A percentile compares a stretch with the other conserved stretches of the same genome.
Conservation (phyloP, 345 rosid genomes). For the Salix arbutifolia region DNA sequence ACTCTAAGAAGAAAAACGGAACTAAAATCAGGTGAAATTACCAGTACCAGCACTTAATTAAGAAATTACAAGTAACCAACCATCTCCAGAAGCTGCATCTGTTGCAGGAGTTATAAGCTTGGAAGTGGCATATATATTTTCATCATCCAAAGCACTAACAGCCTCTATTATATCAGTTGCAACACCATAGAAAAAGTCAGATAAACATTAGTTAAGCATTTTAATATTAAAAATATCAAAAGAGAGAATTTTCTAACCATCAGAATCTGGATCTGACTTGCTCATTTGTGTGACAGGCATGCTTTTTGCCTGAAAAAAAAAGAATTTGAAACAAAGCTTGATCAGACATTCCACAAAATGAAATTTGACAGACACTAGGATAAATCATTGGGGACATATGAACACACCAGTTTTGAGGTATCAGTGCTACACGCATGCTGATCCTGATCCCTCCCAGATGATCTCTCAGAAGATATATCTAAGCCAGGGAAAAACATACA, state of each 20-base stretch:
- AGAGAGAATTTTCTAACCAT: slow-evolving; percentile 52
- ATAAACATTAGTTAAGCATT: slow-evolving; percentile 7
- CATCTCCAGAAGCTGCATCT: slow-evolving; percentile 42
- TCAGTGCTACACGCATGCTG: slow-evolving; percentile 23
- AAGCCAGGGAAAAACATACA: slow-evolving; percentile 6
- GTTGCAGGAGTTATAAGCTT: slow-evolving; percentile 32
- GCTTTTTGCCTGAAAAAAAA: slow-evolving; percentile 44
- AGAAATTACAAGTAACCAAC: slow-evolving; percentile 25
- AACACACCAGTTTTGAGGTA: slow-evolving; percentile 46
- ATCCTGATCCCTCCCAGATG: slow-evolving; percentile 35
- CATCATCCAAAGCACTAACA: slow-evolving; percentile 57
- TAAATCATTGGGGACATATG: neutral
- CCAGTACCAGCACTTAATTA: neutral
- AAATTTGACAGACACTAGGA: neutral
- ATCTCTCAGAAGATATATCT: slow-evolving; percentile 44
- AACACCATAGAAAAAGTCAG: slow-evolving; percentile 21
- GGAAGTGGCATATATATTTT: slow-evolving; percentile 41
- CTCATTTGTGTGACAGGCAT: slow-evolving; percentile 35
- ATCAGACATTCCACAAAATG: neutral
- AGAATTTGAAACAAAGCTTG: slow-evolving; percentile 16
- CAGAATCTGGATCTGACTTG: slow-evolving; percentile 63
- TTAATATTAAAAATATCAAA: slow-evolving; percentile 14
- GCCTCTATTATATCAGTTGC: slow-evolving; percentile 44
- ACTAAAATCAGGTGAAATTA: neutral
- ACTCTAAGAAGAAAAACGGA: slow-evolving; percentile 31